Evolutionary conservation across 163 green algal genomes (phyloP).

Genomic region (Scenedesmus sp.): DNA sequence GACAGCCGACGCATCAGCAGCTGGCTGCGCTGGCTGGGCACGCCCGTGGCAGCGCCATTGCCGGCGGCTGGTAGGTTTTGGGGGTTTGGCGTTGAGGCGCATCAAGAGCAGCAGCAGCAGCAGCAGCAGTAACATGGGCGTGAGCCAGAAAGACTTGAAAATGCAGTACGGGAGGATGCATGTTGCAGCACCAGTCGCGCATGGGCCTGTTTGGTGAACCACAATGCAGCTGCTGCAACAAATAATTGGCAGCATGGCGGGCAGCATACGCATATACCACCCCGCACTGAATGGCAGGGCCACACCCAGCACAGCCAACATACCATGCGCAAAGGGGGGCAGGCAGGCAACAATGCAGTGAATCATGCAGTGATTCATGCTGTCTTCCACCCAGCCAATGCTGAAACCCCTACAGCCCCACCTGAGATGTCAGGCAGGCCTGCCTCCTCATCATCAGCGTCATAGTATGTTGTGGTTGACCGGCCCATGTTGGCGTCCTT

Average conservation of each 20-base stretch:
- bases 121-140: background rate
- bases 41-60: background rate
- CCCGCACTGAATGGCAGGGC: too few species aligned
- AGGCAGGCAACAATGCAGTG: too few species aligned
- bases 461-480: background rate
- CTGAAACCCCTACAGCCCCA: background rate
- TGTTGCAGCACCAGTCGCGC: too few species aligned
- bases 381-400: background rate
- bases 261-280: too few species aligned
- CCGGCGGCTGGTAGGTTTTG: background rate
- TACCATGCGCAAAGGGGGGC: too few species aligned
- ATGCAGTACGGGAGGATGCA: background rate
- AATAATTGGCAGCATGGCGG: too few species aligned
- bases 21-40: background rate
- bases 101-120: background rate
- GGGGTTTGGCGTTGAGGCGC: background rate
- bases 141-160: background rate
- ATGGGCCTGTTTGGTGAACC: too few species aligned
- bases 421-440: background rate
- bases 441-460: conserved; percentile 3
- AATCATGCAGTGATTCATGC: too few species aligned
- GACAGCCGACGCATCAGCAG: conserved; percentile 52
- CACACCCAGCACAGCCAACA: too few species aligned
- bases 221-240: too few species aligned
- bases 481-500: conserved; percentile 4